These are phyloP conservation scores for Paecilomyces sp. DNA, from an alignment of 2,329 filamentous ascomycete genomes.

Conservation along the genomic window DNA sequence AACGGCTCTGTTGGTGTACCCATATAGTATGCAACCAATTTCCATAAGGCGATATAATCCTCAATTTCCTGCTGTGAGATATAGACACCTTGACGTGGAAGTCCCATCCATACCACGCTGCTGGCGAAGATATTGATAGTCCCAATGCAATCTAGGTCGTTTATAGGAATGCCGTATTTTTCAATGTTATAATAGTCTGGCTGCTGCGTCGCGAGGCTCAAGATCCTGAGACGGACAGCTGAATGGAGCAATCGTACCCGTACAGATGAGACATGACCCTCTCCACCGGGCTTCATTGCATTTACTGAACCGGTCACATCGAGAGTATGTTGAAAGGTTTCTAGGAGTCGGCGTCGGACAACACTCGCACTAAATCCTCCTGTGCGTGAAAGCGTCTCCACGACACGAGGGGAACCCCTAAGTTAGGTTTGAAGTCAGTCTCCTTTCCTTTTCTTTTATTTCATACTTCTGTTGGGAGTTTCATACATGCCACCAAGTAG, in stretches of 20 bases:
- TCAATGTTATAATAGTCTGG: slow-evolving; percentile 57
- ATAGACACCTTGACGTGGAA: slow-evolving; percentile 67
- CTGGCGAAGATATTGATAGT: slow-evolving; percentile 67
- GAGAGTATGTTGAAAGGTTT: slow-evolving; percentile 70
- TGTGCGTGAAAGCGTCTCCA: slow-evolving; percentile 66
- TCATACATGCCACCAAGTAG: slow-evolving; percentile 21
- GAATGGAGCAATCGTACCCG: slow-evolving; percentile 65
- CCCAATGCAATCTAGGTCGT: slow-evolving; percentile 66
- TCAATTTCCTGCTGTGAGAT: slow-evolving; percentile 54
- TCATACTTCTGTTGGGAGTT: not conserved
- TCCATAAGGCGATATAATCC: slow-evolving; percentile 71
- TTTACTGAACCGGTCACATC: slow-evolving; percentile 61
- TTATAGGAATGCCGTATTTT: slow-evolving; percentile 60
- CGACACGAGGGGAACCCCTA: slow-evolving; percentile 55
- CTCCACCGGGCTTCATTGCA: slow-evolving; percentile 61
- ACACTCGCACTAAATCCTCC: slow-evolving; percentile 66
- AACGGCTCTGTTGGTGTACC: slow-evolving; percentile 61
- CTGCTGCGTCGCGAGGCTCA: slow-evolving; percentile 48
- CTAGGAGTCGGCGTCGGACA: slow-evolving; percentile 58
- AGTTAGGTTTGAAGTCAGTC: slow-evolving; percentile 32
- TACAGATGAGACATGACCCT: slow-evolving; percentile 57
- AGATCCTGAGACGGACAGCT: slow-evolving; percentile 58
- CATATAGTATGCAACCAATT: slow-evolving; percentile 64
- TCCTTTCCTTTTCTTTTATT: not conserved
- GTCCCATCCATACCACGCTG: slow-evolving; percentile 58